Evolutionary conservation across 73 alveolate species (phyloP).

Genomic region (Stentor roeselii): DNA sequence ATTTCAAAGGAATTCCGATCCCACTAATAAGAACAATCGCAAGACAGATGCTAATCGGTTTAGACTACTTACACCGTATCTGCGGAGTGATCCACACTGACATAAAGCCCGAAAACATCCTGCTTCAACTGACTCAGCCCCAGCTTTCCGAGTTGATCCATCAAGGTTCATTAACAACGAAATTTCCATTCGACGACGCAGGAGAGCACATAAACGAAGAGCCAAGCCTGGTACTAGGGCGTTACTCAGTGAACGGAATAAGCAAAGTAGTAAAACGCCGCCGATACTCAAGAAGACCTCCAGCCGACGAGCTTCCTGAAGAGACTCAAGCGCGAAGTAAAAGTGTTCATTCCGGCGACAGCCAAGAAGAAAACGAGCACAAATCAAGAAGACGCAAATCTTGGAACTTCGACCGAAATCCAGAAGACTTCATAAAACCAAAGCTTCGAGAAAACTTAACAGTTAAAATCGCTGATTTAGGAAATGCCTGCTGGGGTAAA

Average conservation of each 20-base stretch:
- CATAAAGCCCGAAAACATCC: constrained; percentile 94
- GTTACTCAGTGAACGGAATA: background rate
- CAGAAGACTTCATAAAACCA: constrained; percentile 3
- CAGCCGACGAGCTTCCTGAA: background rate
- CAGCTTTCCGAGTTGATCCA: background rate
- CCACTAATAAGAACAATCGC: constrained; percentile 64
- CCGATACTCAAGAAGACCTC: constrained; percentile 29
- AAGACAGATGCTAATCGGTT: constrained; percentile 90
- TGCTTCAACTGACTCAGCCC: constrained; percentile 44
- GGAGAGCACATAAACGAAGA: background rate
- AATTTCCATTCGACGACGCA: background rate
- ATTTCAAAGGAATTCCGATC: constrained; percentile 48
- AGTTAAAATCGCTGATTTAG: constrained; percentile 84
- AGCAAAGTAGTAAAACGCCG: constrained; percentile 29
- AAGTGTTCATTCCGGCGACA: constrained; percentile 11
- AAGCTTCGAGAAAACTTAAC: background rate
- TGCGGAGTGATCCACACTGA: constrained; percentile 97
- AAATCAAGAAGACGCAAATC: background rate
- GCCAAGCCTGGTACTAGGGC: background rate
- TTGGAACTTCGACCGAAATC: background rate
- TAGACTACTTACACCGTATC: constrained; percentile 92
- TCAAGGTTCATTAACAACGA: background rate
- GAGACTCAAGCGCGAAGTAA: background rate
- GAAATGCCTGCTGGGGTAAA: constrained; percentile 93
- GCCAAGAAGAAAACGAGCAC: background rate